Evolutionary conservation across 306 rosid species (phyloP), one percentile per base, ranked within the genome.

Genomic region (Cucurbita argyrosperma): DNA sequence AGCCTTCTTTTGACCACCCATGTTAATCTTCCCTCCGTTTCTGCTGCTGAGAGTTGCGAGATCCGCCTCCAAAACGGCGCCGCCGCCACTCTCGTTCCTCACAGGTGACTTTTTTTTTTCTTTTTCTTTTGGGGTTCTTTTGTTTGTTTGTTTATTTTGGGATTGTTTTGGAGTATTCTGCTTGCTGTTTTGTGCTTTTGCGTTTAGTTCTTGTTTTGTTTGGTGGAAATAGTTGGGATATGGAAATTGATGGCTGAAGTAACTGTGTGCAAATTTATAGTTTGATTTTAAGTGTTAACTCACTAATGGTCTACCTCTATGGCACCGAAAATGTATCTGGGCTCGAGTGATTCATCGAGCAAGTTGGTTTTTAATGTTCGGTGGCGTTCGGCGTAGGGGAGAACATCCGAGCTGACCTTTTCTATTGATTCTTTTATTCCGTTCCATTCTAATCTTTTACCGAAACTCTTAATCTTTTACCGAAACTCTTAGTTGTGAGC

Each of bases 1-100:
- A 88, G 87, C 78, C 87, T 95, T 16, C 93, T 95, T 15, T 56
- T 95, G 85, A 91, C 99, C 5, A 91, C 99, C 52, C 99, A 95
- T 54, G 84, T 83, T 47, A 95, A 85, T 78, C 83, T 95, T 19
- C 99, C 97, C 10, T 91, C 96, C 3, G 88, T 74, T 10, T 62
- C 84, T 5, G 85, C 93, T 13, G 92, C 97, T 11, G 89, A 83
- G 80, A 79, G 73, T 82, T 83, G 89, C 77, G 91, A 88, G 96
- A 91, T 91, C 97, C 89, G 90, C 42, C 87, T 91, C 26, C 89
- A 85, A 13, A 89, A 88, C 37, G 96, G 89, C 23, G 88, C 87
- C 51, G 80, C 92, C 26, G 89, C 97, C 5, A 80, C 53, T 30
- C 88, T 90, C 40, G 83, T 83, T 47, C 91, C 96, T 67, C 96